phyloP scores from a whole-genome alignment of 2,329 filamentous ascomycete genomes.

The Talaromyces amestolkiae region DNA sequence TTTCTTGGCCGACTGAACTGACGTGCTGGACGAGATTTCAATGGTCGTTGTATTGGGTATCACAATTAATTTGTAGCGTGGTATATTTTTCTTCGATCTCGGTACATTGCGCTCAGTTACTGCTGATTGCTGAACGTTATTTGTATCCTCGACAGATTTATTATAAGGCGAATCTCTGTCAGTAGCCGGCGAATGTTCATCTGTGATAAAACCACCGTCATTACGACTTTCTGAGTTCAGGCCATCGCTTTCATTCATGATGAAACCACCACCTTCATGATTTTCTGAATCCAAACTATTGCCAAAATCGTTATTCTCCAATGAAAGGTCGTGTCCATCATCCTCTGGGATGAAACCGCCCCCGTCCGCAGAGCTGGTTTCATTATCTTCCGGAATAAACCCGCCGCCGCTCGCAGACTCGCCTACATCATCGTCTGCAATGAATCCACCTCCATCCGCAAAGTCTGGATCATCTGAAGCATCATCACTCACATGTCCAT shows the following conservation, averaged over 20 bases:
- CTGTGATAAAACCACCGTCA: background rate
- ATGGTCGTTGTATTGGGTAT: background rate
- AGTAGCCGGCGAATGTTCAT: background rate
- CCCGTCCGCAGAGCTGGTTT: constrained; percentile 18
- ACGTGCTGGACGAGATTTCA: background rate
- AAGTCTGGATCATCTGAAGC: constrained; percentile 28
- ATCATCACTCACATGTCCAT: constrained; percentile 35
- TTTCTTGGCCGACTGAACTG: background rate
- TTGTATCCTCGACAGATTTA: background rate
- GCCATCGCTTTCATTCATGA: background rate
- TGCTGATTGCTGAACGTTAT: background rate
- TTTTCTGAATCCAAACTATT: constrained; percentile 14
- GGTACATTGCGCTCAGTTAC: background rate
- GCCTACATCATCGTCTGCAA: constrained; percentile 24
- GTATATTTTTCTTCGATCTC: background rate
- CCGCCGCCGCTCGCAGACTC: constrained; percentile 24
- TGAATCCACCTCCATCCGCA: constrained; percentile 29
- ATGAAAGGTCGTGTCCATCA: background rate
- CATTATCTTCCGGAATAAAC: constrained; percentile 29
- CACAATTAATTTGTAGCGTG: constrained; percentile 17
- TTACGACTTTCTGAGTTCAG: constrained; percentile 8
- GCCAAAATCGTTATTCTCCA: background rate
- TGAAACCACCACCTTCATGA: background rate
- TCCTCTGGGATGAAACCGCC: constrained; percentile 33
- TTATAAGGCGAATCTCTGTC: background rate